phyloP scores from a whole-genome alignment of 768 basidiomycete genomes.

The Tricholoma matsutake region DNA sequence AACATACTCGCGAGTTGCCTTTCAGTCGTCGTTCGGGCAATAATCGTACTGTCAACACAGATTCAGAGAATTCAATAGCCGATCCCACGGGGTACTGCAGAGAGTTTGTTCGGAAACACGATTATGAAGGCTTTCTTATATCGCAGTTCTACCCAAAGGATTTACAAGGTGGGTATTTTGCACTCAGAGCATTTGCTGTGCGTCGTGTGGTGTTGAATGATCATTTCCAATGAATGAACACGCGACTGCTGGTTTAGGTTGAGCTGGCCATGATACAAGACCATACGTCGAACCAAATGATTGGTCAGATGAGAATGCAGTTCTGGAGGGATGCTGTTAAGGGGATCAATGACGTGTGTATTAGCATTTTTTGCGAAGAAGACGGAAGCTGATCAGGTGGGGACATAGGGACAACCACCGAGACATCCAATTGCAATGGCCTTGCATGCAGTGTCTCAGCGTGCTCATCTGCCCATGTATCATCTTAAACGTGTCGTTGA shows the following conservation, averaged over 20 bases:
- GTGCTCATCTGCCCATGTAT: constrained; percentile 57
- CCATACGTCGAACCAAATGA: constrained; percentile 62
- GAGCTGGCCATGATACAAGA: constrained; percentile 80
- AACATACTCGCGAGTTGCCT: neutral
- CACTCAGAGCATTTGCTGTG: constrained; percentile 82
- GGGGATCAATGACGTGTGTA: constrained; percentile 57
- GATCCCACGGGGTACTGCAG: constrained; percentile 65
- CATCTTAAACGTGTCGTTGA: constrained; percentile 83
- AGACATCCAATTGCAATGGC: constrained; percentile 81
- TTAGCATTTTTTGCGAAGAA: neutral
- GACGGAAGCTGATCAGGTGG: constrained; percentile 4
- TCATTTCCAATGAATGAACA: constrained; percentile 6
- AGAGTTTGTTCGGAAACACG: constrained; percentile 69
- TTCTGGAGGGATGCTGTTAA: constrained; percentile 86
- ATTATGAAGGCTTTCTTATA: constrained; percentile 76
- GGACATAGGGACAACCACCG: constrained; percentile 63
- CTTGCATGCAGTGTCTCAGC: constrained; percentile 52
- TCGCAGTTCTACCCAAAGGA: constrained; percentile 70
- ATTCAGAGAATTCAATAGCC: constrained; percentile 11
- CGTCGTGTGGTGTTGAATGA: constrained; percentile 29
- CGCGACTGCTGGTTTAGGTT: constrained; percentile 40
- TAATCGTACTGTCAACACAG: neutral
- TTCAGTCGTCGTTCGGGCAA: neutral
- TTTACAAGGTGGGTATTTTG: constrained; percentile 67
- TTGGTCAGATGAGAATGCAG: constrained; percentile 84